phyloP scores from a whole-genome alignment of 495 filamentous ascomycete genomes.

The Daldinia vernicosa region DNA sequence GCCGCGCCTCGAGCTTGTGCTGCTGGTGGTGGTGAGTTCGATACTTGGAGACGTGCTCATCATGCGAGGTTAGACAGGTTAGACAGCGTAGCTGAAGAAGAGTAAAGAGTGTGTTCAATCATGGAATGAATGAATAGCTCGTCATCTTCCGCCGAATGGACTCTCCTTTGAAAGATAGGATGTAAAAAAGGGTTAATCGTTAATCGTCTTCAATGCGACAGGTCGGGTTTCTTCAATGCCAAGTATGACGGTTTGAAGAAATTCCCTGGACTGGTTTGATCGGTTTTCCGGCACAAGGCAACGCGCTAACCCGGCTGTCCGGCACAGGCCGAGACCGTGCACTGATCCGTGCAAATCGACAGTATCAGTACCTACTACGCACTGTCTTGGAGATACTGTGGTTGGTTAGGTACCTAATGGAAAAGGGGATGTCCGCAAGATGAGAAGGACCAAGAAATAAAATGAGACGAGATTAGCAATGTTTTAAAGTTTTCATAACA shows the following conservation, averaged over 20 bases:
- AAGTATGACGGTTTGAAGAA: conserved; percentile 43
- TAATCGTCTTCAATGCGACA: conserved; percentile 34
- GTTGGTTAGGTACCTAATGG: neutral
- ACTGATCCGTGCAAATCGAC: conserved; percentile 27
- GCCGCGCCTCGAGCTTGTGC: conserved; percentile 7
- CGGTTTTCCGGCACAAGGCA: conserved; percentile 42
- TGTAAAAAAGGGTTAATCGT: conserved; percentile 26
- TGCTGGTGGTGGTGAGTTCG: conserved; percentile 34
- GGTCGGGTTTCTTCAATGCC: conserved; percentile 29
- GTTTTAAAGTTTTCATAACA: no score
- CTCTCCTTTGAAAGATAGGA: conserved; percentile 32
- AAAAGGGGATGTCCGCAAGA: neutral
- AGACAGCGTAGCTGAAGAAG: conserved; percentile 12
- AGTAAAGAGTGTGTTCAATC: conserved; percentile 32
- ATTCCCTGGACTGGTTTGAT: conserved; percentile 34
- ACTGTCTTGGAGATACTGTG: conserved; percentile 10
- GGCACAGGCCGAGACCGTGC: conserved; percentile 45
- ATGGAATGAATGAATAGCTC: conserved; percentile 41
- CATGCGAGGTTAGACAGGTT: conserved; percentile 23
- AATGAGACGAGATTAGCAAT: neutral
- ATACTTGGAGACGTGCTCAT: conserved; percentile 37
- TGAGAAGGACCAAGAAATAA: conserved; percentile 2
- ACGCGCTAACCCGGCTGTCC: conserved; percentile 44
- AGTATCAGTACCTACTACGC: neutral
- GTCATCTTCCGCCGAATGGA: conserved; percentile 30